Evolutionary conservation across 495 filamentous ascomycete genomes (phyloP), one percentile per base, ranked within the genome.

Genomic region (Aspergillus kassunensis): DNA sequence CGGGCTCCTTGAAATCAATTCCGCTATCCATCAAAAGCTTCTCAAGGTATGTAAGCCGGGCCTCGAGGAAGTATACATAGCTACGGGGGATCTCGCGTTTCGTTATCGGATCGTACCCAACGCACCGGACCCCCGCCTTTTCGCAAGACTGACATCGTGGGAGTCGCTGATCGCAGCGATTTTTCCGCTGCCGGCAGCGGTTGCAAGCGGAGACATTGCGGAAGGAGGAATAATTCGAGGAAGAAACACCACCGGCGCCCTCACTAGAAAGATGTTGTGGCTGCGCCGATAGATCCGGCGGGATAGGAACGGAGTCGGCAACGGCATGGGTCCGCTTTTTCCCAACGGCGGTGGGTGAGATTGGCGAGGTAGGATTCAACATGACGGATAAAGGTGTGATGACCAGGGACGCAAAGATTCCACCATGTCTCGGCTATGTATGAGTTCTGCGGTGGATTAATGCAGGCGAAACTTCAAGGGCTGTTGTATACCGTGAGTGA

Each of bases 161-260:
- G 41, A 97, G 78, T 39, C 84, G 83, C 74, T 96, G 91, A 64
- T 97, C 92, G 63, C 92, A 97, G 23, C 91, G 81, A 61, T 97
- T 96, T 72, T 97, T 97, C 57, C 92, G 82, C 56, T 92, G 71
- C 11, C 92, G 83, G 64, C 92, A 97, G 18, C 92, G 83, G 70
- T 96, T 95, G 66, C 92, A 97, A 41, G 92, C 92, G 56, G 87
- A 92, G 53, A 97, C 92, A 66, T 96, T 96, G 58, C 91, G 86
- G 68, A 97, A 96, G 13, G 83, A 79, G 6, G 83, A 84, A 36
- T 72, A 74, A 36, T 66, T 59, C 4, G 71, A 52, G 44, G 54
- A 56, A 13, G 65, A 58, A 21, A 51, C 51, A 33, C 60, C 37
- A 19, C 67, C 56, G 10, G 51, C 53, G 41, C 49, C 55, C 30